A percentile compares a stretch with the other conserved stretches of the same genome.
Evolutionary conservation across 169 alveolate species (phyloP).

Genomic region (Cystoisospora suis): DNA sequence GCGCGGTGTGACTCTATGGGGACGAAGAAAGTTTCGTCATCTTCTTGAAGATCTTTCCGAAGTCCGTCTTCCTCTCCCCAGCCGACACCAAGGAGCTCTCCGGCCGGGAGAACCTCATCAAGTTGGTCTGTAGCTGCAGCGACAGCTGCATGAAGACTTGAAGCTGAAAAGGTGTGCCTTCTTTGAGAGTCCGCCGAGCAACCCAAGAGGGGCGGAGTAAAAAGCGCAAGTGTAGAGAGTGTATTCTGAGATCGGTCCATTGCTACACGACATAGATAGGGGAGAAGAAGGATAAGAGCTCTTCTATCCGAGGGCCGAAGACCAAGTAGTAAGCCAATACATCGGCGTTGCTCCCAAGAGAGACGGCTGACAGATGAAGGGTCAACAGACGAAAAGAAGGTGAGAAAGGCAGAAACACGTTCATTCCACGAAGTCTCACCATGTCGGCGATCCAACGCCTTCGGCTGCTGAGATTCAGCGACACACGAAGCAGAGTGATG

Average conservation of each 20-base stretch:
- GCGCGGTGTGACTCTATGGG: not conserved
- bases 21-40: no score
- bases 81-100: not conserved
- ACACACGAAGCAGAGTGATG: no score
- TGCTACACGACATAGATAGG: constrained; percentile 35
- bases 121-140: not conserved
- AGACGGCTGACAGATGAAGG: no score
- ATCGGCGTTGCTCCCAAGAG: not conserved
- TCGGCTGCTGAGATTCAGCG: no score
- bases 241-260: not conserved
- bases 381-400: not conserved
- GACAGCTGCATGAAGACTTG: no score
- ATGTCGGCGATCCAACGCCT: no score
- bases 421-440: not conserved
- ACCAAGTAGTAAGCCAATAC: constrained; percentile 9
- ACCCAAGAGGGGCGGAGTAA: no score
- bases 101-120: constrained; percentile 1
- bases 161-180: no score
- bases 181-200: no score
- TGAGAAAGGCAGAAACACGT: not conserved
- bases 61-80: not conserved
- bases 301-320: constrained; percentile 13
- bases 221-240: no score
- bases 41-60: no score
- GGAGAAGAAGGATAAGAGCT: constrained; percentile 63